Evolutionary conservation across 441 rosid species (phyloP).

Genomic region (Rhodomyrtus psidioides): DNA sequence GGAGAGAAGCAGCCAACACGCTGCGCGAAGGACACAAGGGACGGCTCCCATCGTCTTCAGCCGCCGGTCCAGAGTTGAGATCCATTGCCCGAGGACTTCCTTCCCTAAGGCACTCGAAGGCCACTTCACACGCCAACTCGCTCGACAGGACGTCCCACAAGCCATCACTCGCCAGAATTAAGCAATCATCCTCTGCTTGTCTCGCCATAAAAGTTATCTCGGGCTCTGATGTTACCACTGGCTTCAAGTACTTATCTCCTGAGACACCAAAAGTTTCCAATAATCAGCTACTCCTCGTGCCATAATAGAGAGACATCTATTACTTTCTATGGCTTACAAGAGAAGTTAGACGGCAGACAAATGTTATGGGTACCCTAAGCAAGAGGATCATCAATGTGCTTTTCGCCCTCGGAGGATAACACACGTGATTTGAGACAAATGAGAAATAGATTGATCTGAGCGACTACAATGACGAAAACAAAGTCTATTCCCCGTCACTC

Average conservation of each 20-base stretch:
- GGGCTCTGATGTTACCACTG: constrained; percentile 41
- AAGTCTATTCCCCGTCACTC: neutral
- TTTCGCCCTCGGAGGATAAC: neutral
- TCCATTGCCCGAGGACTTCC: constrained; percentile 6
- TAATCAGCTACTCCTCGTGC: neutral
- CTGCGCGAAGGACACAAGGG: constrained; percentile 39
- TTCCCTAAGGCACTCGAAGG: constrained; percentile 31
- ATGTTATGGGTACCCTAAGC: neutral
- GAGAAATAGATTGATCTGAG: neutral
- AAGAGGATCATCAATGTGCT: neutral
- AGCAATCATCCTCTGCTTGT: constrained; percentile 39
- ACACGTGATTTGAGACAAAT: neutral
- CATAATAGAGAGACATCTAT: neutral
- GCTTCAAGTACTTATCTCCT: constrained; percentile 59
- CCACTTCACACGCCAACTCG: constrained; percentile 45
- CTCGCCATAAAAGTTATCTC: constrained; percentile 34
- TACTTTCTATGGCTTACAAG: neutral
- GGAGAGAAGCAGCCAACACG: constrained; percentile 52
- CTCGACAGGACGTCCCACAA: constrained; percentile 54
- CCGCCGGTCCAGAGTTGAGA: constrained; percentile 12
- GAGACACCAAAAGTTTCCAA: neutral
- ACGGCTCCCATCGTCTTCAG: constrained; percentile 17
- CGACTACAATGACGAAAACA: neutral
- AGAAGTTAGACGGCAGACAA: neutral
- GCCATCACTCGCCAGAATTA: constrained; percentile 60